These are phyloP conservation scores for Arachnopeziza araneosa DNA, from an alignment of 2,329 filamentous ascomycete genomes.

Conservation along the genomic window DNA sequence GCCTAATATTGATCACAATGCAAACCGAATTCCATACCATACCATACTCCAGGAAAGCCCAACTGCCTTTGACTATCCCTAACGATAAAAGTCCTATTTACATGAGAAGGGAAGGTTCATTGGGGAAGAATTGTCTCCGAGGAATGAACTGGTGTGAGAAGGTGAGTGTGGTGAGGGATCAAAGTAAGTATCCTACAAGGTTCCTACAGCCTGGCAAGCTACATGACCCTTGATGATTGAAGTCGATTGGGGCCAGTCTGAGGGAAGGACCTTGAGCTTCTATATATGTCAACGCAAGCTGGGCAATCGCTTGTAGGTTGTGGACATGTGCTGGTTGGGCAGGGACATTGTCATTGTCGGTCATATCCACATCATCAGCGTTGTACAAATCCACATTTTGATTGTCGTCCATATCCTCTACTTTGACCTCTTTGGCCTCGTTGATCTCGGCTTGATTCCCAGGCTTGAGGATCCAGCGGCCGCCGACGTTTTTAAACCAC, in stretches of 20 bases:
- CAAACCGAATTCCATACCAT: background rate
- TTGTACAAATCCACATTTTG: too few species aligned
- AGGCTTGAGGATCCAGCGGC: background rate
- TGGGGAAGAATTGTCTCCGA: background rate
- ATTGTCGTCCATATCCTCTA: too few species aligned
- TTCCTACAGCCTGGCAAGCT: too few species aligned
- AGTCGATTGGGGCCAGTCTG: too few species aligned
- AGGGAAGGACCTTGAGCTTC: too few species aligned
- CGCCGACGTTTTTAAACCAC: background rate
- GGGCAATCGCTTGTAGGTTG: background rate
- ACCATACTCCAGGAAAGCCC: background rate
- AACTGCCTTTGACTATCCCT: background rate
- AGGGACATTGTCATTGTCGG: background rate
- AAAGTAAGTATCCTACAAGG: too few species aligned
- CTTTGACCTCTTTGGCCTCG: too few species aligned
- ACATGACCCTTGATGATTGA: too few species aligned
- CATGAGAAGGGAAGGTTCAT: background rate
- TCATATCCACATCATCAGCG: background rate
- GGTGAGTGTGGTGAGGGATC: too few species aligned
- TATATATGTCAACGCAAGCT: background rate
- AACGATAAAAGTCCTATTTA: background rate
- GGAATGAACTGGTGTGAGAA: too few species aligned
- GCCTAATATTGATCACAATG: too few species aligned
- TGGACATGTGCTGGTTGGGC: background rate
- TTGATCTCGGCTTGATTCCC: too few species aligned